These are phyloP conservation scores for Clathrospora elynae DNA, from an alignment of 2,329 filamentous ascomycete species.

Conservation along the genomic window DNA sequence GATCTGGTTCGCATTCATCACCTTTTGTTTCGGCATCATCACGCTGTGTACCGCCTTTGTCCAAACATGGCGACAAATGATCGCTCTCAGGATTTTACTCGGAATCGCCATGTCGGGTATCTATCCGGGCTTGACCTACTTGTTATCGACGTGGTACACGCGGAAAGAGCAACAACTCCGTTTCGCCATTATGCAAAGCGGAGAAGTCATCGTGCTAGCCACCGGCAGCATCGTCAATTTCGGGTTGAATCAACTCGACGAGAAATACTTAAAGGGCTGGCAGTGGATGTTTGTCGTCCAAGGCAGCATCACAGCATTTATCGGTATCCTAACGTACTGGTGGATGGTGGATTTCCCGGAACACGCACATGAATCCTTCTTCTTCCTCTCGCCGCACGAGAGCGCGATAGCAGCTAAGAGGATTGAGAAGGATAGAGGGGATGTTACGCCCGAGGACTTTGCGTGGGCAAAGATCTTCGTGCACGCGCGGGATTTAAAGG, in stretches of 20 bases:
- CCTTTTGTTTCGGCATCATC: slow-evolving; percentile 66
- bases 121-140: slow-evolving; percentile 55
- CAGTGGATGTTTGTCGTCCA: slow-evolving; percentile 73
- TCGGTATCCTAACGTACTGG: slow-evolving; percentile 67
- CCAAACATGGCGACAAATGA: slow-evolving; percentile 71
- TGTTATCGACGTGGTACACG: slow-evolving; percentile 68
- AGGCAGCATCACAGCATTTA: slow-evolving; percentile 62
- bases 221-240: slow-evolving; percentile 72
- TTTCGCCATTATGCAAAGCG: slow-evolving; percentile 68
- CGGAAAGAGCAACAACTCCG: slow-evolving; percentile 68
- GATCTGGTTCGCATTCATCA: slow-evolving; percentile 65
- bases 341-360: slow-evolving; percentile 76
- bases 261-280: slow-evolving; percentile 64
- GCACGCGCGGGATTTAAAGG: slow-evolving; percentile 64
- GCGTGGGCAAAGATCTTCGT: slow-evolving; percentile 60
- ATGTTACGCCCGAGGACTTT: slow-evolving; percentile 63
- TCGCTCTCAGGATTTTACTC: slow-evolving; percentile 67
- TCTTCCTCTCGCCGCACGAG: slow-evolving; percentile 63
- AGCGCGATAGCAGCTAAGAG: slow-evolving; percentile 61
- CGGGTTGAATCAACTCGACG: slow-evolving; percentile 68
- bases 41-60: slow-evolving; percentile 73
- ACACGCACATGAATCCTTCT: slow-evolving; percentile 60
- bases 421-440: slow-evolving; percentile 66
- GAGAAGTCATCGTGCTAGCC: slow-evolving; percentile 68
- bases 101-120: slow-evolving; percentile 64